These are phyloP conservation scores for Cutaneotrichosporon mucoides DNA, from an alignment of 1,284 basidiomycete species.

Conservation along the genomic window DNA sequence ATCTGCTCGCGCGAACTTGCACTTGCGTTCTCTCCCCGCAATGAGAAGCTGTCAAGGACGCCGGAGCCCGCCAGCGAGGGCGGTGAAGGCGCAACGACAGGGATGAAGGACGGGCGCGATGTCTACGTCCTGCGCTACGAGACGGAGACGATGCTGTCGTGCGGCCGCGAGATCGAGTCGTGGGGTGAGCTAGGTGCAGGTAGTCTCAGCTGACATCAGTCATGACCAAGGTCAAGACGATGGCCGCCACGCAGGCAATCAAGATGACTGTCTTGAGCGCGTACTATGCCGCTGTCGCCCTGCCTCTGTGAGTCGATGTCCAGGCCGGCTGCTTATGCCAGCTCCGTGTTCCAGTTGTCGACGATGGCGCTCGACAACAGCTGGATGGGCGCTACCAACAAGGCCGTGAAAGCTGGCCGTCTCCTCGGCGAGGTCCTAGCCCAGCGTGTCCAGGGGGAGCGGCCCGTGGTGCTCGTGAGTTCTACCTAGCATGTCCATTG, in stretches of 20 bases:
- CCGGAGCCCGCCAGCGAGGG: neutral
- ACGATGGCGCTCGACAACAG: conserved; percentile 47
- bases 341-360: conserved; percentile 44
- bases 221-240: conserved; percentile 44
- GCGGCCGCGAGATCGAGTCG: conserved; percentile 49
- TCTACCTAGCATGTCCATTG: conserved; percentile 33
- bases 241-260: conserved; percentile 52
- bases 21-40: neutral
- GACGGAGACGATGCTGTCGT: conserved; percentile 49
- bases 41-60: neutral
- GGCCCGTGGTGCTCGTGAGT: conserved; percentile 51
- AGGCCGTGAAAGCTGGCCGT: conserved; percentile 54
- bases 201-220: conserved; percentile 7
- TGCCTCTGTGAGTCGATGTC: conserved; percentile 48
- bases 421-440: conserved; percentile 56
- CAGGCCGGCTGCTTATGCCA: conserved; percentile 31
- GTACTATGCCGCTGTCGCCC: conserved; percentile 54
- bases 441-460: conserved; percentile 55
- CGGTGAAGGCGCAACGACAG: conserved; percentile 4
- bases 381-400: conserved; percentile 51
- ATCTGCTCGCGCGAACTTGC: conserved; percentile 24
- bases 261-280: conserved; percentile 56
- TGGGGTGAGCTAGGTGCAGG: conserved; percentile 26
- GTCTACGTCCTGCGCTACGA: conserved; percentile 50
- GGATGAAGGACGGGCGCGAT: conserved; percentile 47